Base-by-base conservation (phyloP, 352 stramenopile species). In the Globisporangium spiculum region DNA sequence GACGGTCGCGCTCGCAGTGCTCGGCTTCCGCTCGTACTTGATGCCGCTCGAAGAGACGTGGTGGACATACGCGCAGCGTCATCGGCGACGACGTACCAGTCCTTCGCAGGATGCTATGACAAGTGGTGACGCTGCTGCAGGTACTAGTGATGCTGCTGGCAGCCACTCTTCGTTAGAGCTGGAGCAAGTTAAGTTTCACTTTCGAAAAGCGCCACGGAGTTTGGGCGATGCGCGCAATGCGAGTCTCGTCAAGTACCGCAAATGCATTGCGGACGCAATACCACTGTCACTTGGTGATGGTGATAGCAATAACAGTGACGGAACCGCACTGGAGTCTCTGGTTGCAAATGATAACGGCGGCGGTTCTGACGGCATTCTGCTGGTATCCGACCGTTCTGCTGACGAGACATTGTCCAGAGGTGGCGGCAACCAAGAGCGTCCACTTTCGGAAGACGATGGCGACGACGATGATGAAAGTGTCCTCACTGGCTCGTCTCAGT, bases 41-140 rank as follows among this genome's bases (percentile, higher is more conserved):
- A 58, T 69, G 52, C 71, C 75, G 32, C 64, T 84, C 10, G 73
- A 75, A 50, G 60, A 72, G 22, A 75, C 72, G 18, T 80, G 73
- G 73, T 44, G 32, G 16, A 58, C 44, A 44, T 38, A 38, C 18
- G 65, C n/a, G 20, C 67, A 68, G 56, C 59, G 34, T 7, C 54
- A 69, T 32, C 34, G 27, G 9, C 14, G 41, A 46, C 26, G 18
- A 24, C 18, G 55, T 20, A 22, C 18, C 44, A 52, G 44, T 22
- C 44, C 44, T 22, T 20, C 44, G 18, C 44, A 52, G 7, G 44
- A 52, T 52, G 4, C 6, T 4, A 22, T 60, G 54, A 10, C 44
- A 1, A 58, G 20, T 24, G 50, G 20, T 18, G 9, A 44, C 10
- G 18, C n/a, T 60, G 10, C 38, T 59, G 4, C 60, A 22, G 20